phyloP scores from a whole-genome alignment of 163 green algal genomes.

The Scenedesmus sp. region DNA sequence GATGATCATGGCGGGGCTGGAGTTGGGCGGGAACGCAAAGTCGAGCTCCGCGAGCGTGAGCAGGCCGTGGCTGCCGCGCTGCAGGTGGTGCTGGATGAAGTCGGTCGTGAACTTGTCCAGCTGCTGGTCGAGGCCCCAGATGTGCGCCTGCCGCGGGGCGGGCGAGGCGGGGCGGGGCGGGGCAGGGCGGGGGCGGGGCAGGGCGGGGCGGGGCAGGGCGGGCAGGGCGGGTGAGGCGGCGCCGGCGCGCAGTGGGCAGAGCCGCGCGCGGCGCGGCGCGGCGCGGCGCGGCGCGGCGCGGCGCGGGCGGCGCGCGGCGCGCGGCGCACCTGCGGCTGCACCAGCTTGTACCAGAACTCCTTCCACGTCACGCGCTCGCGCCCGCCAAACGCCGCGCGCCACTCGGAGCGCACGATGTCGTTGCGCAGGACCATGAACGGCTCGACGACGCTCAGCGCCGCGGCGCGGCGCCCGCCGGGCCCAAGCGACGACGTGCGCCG shows the following conservation, averaged over 20 bases:
- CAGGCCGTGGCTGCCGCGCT: conserved; percentile 24
- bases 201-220: background rate
- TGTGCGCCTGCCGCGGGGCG: conserved; percentile 21
- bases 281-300: no score
- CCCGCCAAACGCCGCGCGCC: conserved; percentile 16
- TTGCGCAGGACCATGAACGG: conserved; percentile 42
- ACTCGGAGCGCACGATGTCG: conserved; percentile 23
- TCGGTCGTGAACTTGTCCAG: conserved; percentile 48
- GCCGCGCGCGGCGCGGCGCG: no score
- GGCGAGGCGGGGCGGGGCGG: background rate
- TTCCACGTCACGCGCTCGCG: conserved; percentile 39
- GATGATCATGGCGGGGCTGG: conserved; percentile 18
- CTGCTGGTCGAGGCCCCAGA: conserved; percentile 41
- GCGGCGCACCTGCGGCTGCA: conserved; percentile 29
- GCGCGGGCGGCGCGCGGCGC: no score
- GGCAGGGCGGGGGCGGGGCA: background rate
- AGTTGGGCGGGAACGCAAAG: conserved; percentile 44
- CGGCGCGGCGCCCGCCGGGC: background rate
- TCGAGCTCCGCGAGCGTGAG: conserved; percentile 36
- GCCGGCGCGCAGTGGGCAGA: background rate
- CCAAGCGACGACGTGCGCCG: background rate
- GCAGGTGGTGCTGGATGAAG: conserved; percentile 41
- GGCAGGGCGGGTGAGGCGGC: background rate
- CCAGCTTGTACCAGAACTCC: conserved; percentile 49
- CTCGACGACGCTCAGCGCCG: conserved; percentile 5